These are phyloP conservation scores for Ascochyta lentis DNA, from an alignment of 2,329 filamentous ascomycete genomes.

Conservation along the genomic window DNA sequence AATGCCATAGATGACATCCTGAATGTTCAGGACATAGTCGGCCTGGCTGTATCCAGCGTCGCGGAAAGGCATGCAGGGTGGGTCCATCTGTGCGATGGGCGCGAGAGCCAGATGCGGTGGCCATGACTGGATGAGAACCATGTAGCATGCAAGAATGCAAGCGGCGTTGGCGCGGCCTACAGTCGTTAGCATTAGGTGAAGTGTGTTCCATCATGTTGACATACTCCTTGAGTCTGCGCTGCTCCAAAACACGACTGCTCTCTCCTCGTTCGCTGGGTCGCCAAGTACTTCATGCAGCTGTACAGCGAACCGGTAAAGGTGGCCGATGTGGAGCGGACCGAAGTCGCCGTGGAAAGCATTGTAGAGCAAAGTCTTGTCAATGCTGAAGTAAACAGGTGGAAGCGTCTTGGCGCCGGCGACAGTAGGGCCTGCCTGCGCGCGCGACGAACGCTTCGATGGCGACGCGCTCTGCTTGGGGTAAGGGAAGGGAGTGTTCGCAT, in stretches of 20 bases:
- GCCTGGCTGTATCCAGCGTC: constrained; percentile 98
- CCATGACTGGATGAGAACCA: constrained; percentile 98
- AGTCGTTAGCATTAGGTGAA: constrained; percentile 24
- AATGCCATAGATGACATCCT: constrained; percentile 97
- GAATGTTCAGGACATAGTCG: constrained; percentile 92
- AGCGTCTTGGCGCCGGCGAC: constrained; percentile 60
- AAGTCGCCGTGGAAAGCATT: constrained; percentile 99
- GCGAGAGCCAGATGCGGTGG: constrained; percentile 93
- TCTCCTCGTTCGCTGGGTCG: constrained; percentile 86
- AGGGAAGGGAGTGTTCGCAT: constrained; percentile 83
- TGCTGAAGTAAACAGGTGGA: constrained; percentile 90
- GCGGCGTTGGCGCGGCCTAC: constrained; percentile 89
- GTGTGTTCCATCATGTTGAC: constrained; percentile 43
- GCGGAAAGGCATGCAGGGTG: constrained; percentile 97
- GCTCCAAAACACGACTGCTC: constrained; percentile 96
- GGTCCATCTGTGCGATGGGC: constrained; percentile 94
- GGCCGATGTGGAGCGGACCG: constrained; percentile 94
- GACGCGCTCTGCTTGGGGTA: constrained; percentile 73
- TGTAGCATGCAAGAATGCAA: constrained; percentile 95
- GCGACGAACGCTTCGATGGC: constrained; percentile 76
- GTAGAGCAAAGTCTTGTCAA: constrained; percentile 91
- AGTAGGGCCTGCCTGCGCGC: constrained; percentile 66
- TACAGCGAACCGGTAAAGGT: constrained; percentile 94
- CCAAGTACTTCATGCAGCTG: constrained; percentile 95
- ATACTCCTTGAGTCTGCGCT: constrained; percentile 87